Percentiles rank a stretch among this genome's conserved stretches.
Evolutionary conservation across 129 eudicot genomes (phyloP).

Genomic region (Arctium lappa): DNA sequence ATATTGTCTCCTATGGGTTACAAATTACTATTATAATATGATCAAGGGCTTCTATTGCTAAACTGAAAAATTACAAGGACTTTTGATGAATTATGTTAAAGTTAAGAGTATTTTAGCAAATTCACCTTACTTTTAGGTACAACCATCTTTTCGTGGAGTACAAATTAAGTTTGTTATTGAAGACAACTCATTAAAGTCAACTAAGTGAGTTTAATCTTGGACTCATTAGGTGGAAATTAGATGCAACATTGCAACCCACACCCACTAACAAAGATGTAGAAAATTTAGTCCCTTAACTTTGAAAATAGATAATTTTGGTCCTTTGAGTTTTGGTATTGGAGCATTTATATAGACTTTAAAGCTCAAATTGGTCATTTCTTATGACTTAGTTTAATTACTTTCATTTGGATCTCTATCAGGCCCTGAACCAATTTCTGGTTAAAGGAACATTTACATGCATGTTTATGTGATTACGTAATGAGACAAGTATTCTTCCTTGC

Average conservation of each 20-base stretch:
- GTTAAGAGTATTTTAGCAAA: constrained; percentile 9
- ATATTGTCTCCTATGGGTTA: background rate
- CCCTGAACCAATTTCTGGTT: too few species aligned
- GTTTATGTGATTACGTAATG: too few species aligned
- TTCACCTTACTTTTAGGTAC: constrained; percentile 25
- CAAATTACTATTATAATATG: background rate
- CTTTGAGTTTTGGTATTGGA: background rate
- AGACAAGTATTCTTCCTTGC: too few species aligned
- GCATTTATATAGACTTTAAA: too few species aligned
- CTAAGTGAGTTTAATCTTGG: background rate
- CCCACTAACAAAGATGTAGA: background rate
- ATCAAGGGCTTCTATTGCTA: background rate
- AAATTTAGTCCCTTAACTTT: constrained; percentile 4
- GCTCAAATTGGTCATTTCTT: too few species aligned
- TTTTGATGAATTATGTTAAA: background rate
- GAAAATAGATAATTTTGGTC: background rate
- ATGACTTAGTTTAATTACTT: too few species aligned
- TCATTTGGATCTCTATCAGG: too few species aligned
- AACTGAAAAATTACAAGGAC: background rate
- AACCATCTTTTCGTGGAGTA: constrained; percentile 26
- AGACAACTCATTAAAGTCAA: background rate
- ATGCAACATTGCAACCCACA: too few species aligned
- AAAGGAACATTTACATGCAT: too few species aligned
- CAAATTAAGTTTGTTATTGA: constrained; percentile 4
- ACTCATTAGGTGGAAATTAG: constrained; percentile 17